Evolutionary conservation across 2,329 filamentous ascomycete genomes (phyloP).

Genomic region (Myrmaecium sp.): DNA sequence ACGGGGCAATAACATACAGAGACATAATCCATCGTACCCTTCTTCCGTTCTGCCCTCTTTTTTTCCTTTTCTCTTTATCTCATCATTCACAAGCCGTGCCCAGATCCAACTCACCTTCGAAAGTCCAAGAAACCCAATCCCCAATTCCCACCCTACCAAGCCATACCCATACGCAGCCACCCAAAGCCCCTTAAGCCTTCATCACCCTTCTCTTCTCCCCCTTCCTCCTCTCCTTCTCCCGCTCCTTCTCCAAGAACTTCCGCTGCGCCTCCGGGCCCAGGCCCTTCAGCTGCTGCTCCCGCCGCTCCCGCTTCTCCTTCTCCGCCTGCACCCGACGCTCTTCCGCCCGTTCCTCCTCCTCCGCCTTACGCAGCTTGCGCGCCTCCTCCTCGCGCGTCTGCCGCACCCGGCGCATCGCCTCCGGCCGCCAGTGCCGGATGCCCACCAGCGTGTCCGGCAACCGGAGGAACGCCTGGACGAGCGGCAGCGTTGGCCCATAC

Average conservation of each 20-base stretch:
- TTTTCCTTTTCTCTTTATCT: no score
- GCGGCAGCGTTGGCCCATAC: slow-evolving; percentile 44
- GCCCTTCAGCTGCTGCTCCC: slow-evolving; percentile 52
- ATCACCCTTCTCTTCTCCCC: slow-evolving; percentile 45
- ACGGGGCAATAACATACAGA: no score
- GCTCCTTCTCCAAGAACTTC: slow-evolving; percentile 60
- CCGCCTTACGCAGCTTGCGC: slow-evolving; percentile 59
- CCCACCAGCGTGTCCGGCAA: slow-evolving; percentile 68
- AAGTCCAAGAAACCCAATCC: no score
- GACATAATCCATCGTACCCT: no score
- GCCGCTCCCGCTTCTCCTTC: slow-evolving; percentile 63
- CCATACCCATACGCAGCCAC: not conserved
- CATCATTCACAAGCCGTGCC: no score
- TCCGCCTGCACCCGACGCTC: slow-evolving; percentile 36
- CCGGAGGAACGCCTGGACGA: slow-evolving; percentile 70
- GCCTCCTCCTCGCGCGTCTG: slow-evolving; percentile 64
- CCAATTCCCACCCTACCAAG: no score
- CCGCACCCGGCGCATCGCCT: slow-evolving; percentile 75
- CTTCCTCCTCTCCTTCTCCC: slow-evolving; percentile 64
- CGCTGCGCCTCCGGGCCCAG: slow-evolving; percentile 42
- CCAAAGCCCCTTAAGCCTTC: slow-evolving; percentile 21
- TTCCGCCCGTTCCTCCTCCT: slow-evolving; percentile 54
- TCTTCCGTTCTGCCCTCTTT: no score
- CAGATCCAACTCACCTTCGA: no score
- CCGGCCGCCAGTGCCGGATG: slow-evolving; percentile 65